Evolutionary conservation across 2,329 filamentous ascomycete genomes (phyloP), one percentile per base, ranked within the genome.

Genomic region (Fusarium nematophilum): DNA sequence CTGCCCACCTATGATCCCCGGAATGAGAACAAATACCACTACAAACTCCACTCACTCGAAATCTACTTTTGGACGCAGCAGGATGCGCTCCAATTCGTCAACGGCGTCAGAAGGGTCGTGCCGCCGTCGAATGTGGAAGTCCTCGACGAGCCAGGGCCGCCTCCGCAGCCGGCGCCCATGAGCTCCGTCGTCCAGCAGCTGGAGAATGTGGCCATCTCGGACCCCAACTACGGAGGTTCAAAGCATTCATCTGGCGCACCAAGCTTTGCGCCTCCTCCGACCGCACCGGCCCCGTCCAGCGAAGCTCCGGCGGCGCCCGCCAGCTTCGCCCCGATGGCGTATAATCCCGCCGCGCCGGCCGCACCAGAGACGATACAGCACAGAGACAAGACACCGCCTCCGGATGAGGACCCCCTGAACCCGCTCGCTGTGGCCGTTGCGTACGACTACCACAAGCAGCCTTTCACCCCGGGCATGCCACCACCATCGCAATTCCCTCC

Each of bases 301-400:
- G 46, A 71, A 37, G 49, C 65, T 11, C 34, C 52, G 13, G 36
- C 77, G 31, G 48, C 66, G 17, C 52, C 57, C 3, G 43, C 77
- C 27, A 81, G 69, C 66, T 89, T 87, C 64, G 80, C 76, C 7
- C 88, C 89, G 0, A 86, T 91, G 77, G 85, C 89, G 3, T 93
- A 93, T 71, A 93, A 93, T 70, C 91, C 91, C 3, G 90, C 91
- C 1, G 90, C 90, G 2, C 91, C 91, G 5, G 83, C 90, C 0
- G 89, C 90, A 0, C 90, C 90, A 1, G 90, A 93, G 72, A 81
- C 84, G 17, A 86, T 93, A 45, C 80, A 83, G 15, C 86, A 91
- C 72, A 83, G 91, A 40, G 91, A 93, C 73, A 93, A 93, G 81
- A 94, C 91, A 1, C 91, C 90, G 2, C 90, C 91, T 4, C 89